Evolutionary conservation across 768 basidiomycete species (phyloP), one percentile per base, ranked within the genome.

Genomic region (Lactarius sanguifluus): DNA sequence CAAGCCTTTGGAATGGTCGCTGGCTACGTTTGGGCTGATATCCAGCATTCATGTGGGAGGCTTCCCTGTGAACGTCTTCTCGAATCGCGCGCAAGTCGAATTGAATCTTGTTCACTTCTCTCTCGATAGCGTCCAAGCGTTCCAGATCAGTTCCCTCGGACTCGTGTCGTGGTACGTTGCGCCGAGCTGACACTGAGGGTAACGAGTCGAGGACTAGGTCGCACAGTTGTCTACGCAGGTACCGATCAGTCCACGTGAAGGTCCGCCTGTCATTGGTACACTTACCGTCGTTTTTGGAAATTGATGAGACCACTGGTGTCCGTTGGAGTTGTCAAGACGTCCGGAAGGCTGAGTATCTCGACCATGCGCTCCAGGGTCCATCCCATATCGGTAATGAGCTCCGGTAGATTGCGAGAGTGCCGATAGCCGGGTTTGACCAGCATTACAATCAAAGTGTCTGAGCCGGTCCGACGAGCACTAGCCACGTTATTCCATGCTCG

Each of bases 341-440:
- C 91, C 4, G 91, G 87, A 60, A 86, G 82, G 32, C 87, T 86
- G 65, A 93, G 84, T 57, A 94, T 80, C 73, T 94, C 92, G 41
- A 94, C 77, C 76, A 94, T 84, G 54, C 91, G 84, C 74, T 94
- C 92, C 64, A 94, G 74, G 45, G 93, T 76, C 91, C 92, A 94
- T 12, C 90, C 90, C 69, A 92, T 83, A 73, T 94, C 92, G 18
- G 89, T 83, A 4, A 87, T 85, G 55, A 92, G 76, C 16, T 65
- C 61, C 7, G 82, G 78, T 38, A 86, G 83, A 36, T 79, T 78
- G 36, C 82, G 80, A 57, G 83, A 81, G 8, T 81, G 75, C 54
- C 43, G 58, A 50, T 52, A 47, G 15, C 72, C 77, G 1, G 85
- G 85, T 60, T 81, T 81, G 20, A 81, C 79, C 50, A 93, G 76